Percentiles rank a stretch among this genome's conserved stretches.
These are phyloP conservation scores for Albatrellus ellisii DNA, from an alignment of 768 basidiomycete genomes.

Conservation along the genomic window DNA sequence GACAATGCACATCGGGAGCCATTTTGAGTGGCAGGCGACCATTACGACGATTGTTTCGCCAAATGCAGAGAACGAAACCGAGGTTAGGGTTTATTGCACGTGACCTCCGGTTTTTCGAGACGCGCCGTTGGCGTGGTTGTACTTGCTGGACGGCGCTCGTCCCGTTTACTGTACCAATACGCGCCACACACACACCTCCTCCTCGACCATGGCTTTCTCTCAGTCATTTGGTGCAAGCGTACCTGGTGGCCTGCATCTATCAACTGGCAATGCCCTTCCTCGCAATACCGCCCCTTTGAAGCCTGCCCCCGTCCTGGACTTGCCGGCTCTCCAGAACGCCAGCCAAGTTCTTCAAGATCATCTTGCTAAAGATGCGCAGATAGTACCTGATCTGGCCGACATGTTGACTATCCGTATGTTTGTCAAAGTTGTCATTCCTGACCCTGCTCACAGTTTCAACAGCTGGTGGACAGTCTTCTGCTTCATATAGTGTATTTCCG, in stretches of 20 bases:
- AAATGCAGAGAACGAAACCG: no score
- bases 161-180: no score
- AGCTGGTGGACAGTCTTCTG: constrained; percentile 60
- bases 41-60: no score
- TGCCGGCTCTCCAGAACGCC: constrained; percentile 50
- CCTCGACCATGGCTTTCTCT: constrained; percentile 1
- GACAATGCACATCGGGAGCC: no score
- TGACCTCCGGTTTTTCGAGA: no score
- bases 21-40: no score
- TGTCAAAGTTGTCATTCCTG: background rate
- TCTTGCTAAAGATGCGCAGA: constrained; percentile 58
- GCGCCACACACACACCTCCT: no score
- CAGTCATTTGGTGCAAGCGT: background rate
- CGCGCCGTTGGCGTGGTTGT: no score
- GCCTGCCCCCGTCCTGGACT: constrained; percentile 32
- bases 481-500: constrained; percentile 64
- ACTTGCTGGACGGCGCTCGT: no score
- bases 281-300: constrained; percentile 4
- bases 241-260: background rate
- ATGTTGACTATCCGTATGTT: constrained; percentile 41
- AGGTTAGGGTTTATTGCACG: no score
- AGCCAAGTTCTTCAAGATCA: constrained; percentile 55
- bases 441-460: background rate
- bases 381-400: constrained; percentile 66
- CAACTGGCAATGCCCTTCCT: background rate